phyloP scores from a whole-genome alignment of 495 filamentous ascomycete species.

The Neurospora sp. region DNA sequence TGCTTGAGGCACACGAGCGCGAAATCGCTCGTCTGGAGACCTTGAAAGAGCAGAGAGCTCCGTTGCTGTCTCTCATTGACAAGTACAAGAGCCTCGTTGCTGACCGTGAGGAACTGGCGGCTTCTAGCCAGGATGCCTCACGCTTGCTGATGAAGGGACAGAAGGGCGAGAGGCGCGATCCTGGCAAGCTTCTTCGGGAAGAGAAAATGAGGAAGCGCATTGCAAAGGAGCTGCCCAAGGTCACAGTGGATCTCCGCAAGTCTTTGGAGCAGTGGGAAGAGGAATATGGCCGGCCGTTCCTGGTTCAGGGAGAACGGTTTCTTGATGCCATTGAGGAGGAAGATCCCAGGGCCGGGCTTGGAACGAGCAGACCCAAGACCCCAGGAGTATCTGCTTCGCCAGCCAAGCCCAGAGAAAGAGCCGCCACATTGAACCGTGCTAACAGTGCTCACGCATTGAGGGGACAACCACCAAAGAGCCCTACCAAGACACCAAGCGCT shows the following conservation, averaged over 20 bases:
- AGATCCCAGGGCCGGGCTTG: slow-evolving; percentile 49
- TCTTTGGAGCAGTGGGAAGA: slow-evolving; percentile 84
- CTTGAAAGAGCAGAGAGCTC: slow-evolving; percentile 77
- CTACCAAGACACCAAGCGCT: slow-evolving; percentile 56
- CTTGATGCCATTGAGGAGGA: slow-evolving; percentile 63
- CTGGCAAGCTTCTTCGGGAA: slow-evolving; percentile 85
- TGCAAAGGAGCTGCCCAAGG: slow-evolving; percentile 86
- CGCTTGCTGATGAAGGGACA: slow-evolving; percentile 79
- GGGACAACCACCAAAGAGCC: slow-evolving; percentile 36
- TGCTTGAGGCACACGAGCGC: slow-evolving; percentile 77
- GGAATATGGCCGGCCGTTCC: slow-evolving; percentile 84
- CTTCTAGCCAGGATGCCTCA: slow-evolving; percentile 87
- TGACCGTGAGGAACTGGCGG: slow-evolving; percentile 78
- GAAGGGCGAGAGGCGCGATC: slow-evolving; percentile 86
- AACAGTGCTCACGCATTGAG: slow-evolving; percentile 19
- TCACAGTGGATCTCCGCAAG: slow-evolving; percentile 72
- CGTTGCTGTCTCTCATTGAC: slow-evolving; percentile 71
- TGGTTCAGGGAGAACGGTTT: slow-evolving; percentile 86
- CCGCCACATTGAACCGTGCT: slow-evolving; percentile 29
- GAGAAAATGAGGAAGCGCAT: slow-evolving; percentile 98
- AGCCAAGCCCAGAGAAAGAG: slow-evolving; percentile 25
- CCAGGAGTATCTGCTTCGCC: slow-evolving; percentile 51
- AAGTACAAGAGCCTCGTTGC: slow-evolving; percentile 73
- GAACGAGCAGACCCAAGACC: slow-evolving; percentile 61
- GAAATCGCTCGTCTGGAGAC: slow-evolving; percentile 76